These are phyloP conservation scores for Aurifilum marmelostoma DNA, from an alignment of 2,329 filamentous ascomycete species.

Conservation along the genomic window DNA sequence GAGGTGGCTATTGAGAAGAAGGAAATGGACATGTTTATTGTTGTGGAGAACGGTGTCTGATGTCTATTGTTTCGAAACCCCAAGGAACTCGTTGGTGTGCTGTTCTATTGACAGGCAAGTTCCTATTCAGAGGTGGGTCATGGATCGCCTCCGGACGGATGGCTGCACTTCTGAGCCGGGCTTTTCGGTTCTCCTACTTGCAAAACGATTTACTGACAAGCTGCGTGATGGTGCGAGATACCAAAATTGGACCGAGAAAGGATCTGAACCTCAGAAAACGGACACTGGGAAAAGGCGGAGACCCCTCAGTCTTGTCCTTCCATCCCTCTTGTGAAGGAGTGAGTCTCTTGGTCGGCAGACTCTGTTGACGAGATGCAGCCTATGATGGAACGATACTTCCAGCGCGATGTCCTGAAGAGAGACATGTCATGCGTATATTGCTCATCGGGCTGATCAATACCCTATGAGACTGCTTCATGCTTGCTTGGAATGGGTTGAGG, in stretches of 20 bases:
- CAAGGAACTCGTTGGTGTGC: neutral
- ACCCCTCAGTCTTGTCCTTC: neutral
- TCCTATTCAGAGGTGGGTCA: neutral
- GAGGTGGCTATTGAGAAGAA: slow-evolving; percentile 17
- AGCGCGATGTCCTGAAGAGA: no score
- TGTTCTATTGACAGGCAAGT: neutral
- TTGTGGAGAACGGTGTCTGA: slow-evolving; percentile 1
- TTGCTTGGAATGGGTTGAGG: neutral
- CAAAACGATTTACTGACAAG: no score
- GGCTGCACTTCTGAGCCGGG: neutral
- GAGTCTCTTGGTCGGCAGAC: neutral
- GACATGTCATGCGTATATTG: neutral
- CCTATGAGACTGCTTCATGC: neutral
- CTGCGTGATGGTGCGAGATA: no score
- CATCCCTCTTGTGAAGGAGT: neutral
- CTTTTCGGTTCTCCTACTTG: no score
- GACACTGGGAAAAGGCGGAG: neutral
- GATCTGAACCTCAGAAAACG: neutral
- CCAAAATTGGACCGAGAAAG: neutral
- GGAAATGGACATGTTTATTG: neutral
- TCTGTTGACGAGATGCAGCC: neutral
- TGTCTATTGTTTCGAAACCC: slow-evolving; percentile 21
- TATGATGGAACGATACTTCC: neutral
- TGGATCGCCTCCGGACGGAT: neutral
- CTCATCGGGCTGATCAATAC: neutral